Evolutionary conservation across 164 flowering plant species (phyloP).

Genomic region (Aristolochia fimbriata): DNA sequence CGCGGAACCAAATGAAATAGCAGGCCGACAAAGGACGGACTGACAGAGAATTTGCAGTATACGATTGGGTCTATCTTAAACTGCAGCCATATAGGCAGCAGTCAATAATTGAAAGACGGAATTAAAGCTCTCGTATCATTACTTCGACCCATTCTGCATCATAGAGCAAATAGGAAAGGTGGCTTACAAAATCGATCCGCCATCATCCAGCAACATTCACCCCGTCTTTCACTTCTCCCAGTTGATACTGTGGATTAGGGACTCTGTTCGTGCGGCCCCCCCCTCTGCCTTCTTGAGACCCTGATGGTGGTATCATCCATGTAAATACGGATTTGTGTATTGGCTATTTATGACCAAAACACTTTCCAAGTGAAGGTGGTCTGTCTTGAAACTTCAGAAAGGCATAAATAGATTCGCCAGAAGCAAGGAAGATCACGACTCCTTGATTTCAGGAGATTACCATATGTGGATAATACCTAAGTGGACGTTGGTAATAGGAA

Average conservation of each 20-base stretch:
- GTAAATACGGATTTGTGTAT: too few species aligned
- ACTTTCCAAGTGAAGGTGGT: too few species aligned
- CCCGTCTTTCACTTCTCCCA: background rate
- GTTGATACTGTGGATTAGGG: background rate
- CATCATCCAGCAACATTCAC: background rate
- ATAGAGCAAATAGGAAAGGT: background rate
- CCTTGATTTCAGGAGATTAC: too few species aligned
- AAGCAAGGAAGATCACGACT: too few species aligned
- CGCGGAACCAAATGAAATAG: background rate
- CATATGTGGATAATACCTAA: too few species aligned
- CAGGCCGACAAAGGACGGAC: background rate
- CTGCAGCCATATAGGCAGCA: background rate
- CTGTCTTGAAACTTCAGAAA: too few species aligned
- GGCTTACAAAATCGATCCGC: background rate
- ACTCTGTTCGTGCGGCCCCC: background rate
- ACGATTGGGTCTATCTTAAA: background rate
- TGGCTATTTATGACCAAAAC: too few species aligned
- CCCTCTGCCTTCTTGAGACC: background rate
- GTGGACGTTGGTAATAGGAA: too few species aligned
- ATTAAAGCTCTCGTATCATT: background rate
- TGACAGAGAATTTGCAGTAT: background rate
- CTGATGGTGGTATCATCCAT: background rate
- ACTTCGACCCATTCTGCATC: background rate
- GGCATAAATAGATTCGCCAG: too few species aligned
- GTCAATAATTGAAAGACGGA: background rate